These are phyloP conservation scores for Plasmodium adleri DNA, from an alignment of 169 alveolate species.

Conservation along the genomic window DNA sequence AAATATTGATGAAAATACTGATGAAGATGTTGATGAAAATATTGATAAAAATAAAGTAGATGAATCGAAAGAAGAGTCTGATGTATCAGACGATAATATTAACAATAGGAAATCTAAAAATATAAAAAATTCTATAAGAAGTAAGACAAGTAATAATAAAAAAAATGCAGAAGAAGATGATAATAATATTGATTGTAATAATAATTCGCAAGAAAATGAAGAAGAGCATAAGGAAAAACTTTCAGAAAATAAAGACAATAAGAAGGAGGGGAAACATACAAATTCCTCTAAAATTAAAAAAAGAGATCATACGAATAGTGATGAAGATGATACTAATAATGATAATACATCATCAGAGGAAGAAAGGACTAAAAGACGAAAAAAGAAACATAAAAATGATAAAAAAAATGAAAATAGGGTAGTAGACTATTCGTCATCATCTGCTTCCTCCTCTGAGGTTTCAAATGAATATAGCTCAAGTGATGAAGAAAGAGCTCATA, in stretches of 20 bases:
- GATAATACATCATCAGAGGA: conserved; percentile 24
- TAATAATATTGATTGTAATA: background rate
- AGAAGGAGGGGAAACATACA: background rate
- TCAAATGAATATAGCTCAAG: conserved; percentile 15
- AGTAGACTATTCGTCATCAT: conserved; percentile 15
- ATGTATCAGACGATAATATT: background rate
- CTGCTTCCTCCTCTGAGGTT: background rate
- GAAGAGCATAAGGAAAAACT: background rate
- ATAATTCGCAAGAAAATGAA: background rate
- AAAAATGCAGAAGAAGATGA: background rate
- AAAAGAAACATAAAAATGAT: conserved; percentile 16
- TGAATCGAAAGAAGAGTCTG: background rate
- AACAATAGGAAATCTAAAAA: background rate
- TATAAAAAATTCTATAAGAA: background rate
- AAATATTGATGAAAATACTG: conserved; percentile 1
- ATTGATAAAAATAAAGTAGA: background rate
- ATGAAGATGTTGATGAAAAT: conserved; percentile 2
- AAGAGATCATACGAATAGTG: background rate
- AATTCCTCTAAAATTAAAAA: background rate
- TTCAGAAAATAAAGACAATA: background rate
- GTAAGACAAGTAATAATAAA: background rate
- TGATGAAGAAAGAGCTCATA: conserved; percentile 7
- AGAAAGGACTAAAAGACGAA: conserved; percentile 11
- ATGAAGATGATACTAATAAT: background rate
- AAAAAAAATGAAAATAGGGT: conserved; percentile 10